Conservation (phyloP, 2,329 filamentous ascomycete species). For the Botrytis deweyae region DNA sequence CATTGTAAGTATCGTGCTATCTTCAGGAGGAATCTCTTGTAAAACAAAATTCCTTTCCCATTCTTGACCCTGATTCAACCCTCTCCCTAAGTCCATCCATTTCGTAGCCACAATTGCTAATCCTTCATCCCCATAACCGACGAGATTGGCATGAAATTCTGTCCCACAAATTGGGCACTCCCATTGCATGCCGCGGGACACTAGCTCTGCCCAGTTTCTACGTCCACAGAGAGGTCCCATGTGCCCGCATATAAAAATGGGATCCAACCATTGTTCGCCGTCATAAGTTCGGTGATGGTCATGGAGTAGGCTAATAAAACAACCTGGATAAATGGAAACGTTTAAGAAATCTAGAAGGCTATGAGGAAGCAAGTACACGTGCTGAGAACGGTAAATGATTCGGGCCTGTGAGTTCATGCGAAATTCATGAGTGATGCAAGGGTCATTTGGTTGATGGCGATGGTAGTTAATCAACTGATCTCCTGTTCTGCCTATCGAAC, state of each 20-base stretch:
- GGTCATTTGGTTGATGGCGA: not conserved
- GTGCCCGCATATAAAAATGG: not conserved
- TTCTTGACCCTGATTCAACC: not conserved
- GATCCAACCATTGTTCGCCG: not conserved
- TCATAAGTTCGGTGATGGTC: not conserved
- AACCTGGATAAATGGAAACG: too few relatives aligned
- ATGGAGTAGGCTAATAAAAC: not conserved
- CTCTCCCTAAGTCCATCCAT: not conserved
- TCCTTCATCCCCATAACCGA: not conserved
- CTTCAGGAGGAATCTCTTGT: not conserved
- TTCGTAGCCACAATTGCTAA: not conserved
- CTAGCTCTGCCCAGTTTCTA: not conserved
- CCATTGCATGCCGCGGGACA: too few relatives aligned
- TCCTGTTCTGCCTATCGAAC: not conserved
- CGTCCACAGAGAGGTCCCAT: not conserved
- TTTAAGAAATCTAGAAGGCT: not conserved
- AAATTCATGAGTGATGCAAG: not conserved
- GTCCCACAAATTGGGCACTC: not conserved
- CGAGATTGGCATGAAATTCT: not conserved
- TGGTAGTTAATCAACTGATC: not conserved
- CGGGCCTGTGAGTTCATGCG: not conserved
- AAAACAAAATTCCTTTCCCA: not conserved
- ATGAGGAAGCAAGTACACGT: not conserved
- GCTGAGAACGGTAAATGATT: not conserved
- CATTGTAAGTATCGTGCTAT: accelerated